Conservation (phyloP, 768 basidiomycete genomes). For the Punctularia strigosozonata region DNA sequence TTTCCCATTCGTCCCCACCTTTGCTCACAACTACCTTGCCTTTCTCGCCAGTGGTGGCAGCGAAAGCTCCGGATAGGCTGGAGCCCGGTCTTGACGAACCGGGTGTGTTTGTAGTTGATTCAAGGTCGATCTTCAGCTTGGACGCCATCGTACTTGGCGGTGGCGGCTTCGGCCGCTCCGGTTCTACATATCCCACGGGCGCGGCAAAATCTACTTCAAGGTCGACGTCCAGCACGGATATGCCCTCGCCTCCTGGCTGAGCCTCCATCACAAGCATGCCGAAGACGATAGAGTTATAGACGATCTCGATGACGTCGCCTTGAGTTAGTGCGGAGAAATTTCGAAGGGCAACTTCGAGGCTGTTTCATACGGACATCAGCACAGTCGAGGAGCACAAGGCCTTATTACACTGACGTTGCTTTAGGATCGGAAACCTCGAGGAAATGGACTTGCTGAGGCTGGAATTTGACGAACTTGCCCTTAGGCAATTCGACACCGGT, state of each 20-base stretch:
- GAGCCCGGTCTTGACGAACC: constrained; percentile 77
- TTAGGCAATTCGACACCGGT: constrained; percentile 82
- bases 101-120: constrained; percentile 76
- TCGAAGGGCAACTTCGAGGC: constrained; percentile 88
- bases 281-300: constrained; percentile 93
- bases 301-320: constrained; percentile 96
- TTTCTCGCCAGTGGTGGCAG: constrained; percentile 33
- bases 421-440: constrained; percentile 95
- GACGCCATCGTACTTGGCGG: constrained; percentile 89
- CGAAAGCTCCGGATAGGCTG: constrained; percentile 57
- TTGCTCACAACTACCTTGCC: constrained; percentile 47
- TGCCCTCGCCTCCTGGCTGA: constrained; percentile 76
- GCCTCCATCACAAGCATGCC: constrained; percentile 94
- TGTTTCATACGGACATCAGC: constrained; percentile 17
- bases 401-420: constrained; percentile 65
- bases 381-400: neutral
- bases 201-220: constrained; percentile 96
- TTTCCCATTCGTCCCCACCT: constrained; percentile 81
- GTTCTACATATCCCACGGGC: constrained; percentile 90
- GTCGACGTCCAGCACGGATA: constrained; percentile 88
- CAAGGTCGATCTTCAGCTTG: constrained; percentile 90
- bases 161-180: constrained; percentile 71
- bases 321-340: constrained; percentile 89
- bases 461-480: constrained; percentile 93
- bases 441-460: constrained; percentile 92